Conservation (phyloP, 495 filamentous ascomycete species). For the Hypoxylon cercidicola region DNA sequence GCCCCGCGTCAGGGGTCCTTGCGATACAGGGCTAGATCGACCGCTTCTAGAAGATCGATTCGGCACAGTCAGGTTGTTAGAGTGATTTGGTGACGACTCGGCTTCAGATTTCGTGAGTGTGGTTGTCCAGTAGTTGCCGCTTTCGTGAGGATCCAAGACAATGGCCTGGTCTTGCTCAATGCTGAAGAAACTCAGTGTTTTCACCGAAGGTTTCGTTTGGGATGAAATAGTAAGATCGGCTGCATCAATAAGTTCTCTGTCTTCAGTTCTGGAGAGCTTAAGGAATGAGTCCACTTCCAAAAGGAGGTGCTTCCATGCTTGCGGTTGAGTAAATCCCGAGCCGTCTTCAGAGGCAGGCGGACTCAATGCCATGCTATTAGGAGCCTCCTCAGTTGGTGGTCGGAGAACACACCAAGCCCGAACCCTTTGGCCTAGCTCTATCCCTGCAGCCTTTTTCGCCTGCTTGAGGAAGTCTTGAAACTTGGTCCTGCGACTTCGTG, state of each 20-base stretch:
- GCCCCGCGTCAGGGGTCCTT: constrained; percentile 69
- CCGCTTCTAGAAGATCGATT: constrained; percentile 58
- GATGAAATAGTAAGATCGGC: constrained; percentile 83
- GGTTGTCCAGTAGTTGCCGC: constrained; percentile 43
- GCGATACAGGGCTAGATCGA: constrained; percentile 71
- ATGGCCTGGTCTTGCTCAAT: constrained; percentile 53
- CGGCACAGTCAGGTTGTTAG: constrained; percentile 45
- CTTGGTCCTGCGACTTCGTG: constrained; percentile 73
- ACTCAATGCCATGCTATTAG: constrained; percentile 18
- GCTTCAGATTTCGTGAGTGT: constrained; percentile 29
- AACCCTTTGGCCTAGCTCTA: constrained; percentile 76
- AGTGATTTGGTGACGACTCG: constrained; percentile 40
- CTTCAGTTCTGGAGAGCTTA: constrained; percentile 69
- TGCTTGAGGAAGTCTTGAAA: constrained; percentile 79
- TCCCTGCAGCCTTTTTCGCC: constrained; percentile 70
- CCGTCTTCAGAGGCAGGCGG: constrained; percentile 41
- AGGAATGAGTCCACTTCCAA: constrained; percentile 78
- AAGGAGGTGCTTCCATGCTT: constrained; percentile 71
- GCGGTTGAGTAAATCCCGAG: constrained; percentile 35
- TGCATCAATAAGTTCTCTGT: constrained; percentile 74
- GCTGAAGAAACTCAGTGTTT: constrained; percentile 41
- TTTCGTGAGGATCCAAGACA: constrained; percentile 47
- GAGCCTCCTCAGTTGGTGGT: constrained; percentile 22
- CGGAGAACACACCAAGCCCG: constrained; percentile 78
- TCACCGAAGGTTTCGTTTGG: constrained; percentile 63